phyloP scores from a whole-genome alignment of 164 flowering plant genomes.

The Pachysandra terminalis region DNA sequence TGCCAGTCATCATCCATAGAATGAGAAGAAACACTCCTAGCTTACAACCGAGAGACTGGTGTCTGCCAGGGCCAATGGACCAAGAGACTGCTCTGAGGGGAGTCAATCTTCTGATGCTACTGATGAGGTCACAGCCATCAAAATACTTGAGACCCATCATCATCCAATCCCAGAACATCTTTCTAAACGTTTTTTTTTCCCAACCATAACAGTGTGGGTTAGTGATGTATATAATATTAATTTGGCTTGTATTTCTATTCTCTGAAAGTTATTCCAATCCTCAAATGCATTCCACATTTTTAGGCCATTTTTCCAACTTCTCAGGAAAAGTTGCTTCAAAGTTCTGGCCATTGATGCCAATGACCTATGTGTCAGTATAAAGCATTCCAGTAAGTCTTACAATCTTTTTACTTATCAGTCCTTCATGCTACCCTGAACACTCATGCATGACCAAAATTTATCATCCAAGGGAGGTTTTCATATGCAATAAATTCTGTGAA shows the following conservation, averaged over 20 bases:
- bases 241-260: not conserved
- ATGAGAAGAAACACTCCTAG: slow-evolving; percentile 2
- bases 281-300: slow-evolving; percentile 3
- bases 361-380: slow-evolving; percentile 21
- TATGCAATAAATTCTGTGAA: too few relatives aligned
- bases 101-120: slow-evolving; percentile 16
- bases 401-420: too few relatives aligned
- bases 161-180: slow-evolving; percentile 13
- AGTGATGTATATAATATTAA: not conserved
- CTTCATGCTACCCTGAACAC: too few relatives aligned
- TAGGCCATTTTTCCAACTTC: slow-evolving; percentile 75
- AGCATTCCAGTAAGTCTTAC: slow-evolving; percentile 48
- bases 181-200: slow-evolving; percentile 61
- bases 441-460: too few relatives aligned
- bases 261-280: slow-evolving; percentile 11
- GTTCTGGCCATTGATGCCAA: slow-evolving; percentile 45
- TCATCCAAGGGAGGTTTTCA: too few relatives aligned
- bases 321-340: slow-evolving; percentile 56
- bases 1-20: too few relatives aligned
- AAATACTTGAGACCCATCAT: slow-evolving; percentile 6
- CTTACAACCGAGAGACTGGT: slow-evolving; percentile 1
- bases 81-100: slow-evolving; percentile 7
- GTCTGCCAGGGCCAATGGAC: slow-evolving; percentile 14
- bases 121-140: slow-evolving; percentile 17
- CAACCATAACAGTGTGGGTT: slow-evolving; percentile 63